Base-by-base conservation (phyloP, 768 basidiomycete genomes). In the Rossbeevera mucosa region DNA sequence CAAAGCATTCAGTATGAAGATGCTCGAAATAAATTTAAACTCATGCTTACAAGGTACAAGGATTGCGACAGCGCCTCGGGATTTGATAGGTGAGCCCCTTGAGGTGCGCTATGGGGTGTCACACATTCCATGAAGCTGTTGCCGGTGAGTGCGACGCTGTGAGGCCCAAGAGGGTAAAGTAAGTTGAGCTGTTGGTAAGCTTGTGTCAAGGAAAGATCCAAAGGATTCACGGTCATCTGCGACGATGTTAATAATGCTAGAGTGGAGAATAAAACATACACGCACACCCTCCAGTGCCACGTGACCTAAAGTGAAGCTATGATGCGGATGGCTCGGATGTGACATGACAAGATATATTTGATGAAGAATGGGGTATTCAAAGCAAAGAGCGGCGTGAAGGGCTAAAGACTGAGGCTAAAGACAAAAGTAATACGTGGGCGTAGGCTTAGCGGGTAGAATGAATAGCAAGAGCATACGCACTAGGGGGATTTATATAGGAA, bases 241-340 rank as follows among this genome's bases (percentile, higher is more conserved):
- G 11, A 44, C 1, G 8, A 24, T 21, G 24, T 54, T 25, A 52
- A 22, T 8, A 25, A 48, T n/a, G 2, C n/a, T 18, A 21, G 49
- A 5, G 18, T 36, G 38, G 38, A 11, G 16, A 33, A 2, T 18
- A 50, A 18, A 22, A 18, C 1, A 6, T 40, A 12, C 42, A 52
- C 60, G 50, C 41, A 61, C 60, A n/a, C 26, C 36, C 16, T 55
- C 45, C 12, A 18, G 26, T 30, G 16, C 6, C 33, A 33, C 21
- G 52, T 54, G 38, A 41, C 36, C 38, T 5, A 5, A 28, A 26
- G 7, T 4, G 25, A 7, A 9, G 30, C 5, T 36, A 51, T 1
- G n/a, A 22, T 7, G 7, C 38, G 9, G 1, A 47, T 28, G 2
- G 4, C 24, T 14, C 8, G 11, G 22, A 24, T 30, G 2, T 40